phyloP scores from a whole-genome alignment of 768 basidiomycete genomes.

The Tylopilus plumbeoviolaceoides region DNA sequence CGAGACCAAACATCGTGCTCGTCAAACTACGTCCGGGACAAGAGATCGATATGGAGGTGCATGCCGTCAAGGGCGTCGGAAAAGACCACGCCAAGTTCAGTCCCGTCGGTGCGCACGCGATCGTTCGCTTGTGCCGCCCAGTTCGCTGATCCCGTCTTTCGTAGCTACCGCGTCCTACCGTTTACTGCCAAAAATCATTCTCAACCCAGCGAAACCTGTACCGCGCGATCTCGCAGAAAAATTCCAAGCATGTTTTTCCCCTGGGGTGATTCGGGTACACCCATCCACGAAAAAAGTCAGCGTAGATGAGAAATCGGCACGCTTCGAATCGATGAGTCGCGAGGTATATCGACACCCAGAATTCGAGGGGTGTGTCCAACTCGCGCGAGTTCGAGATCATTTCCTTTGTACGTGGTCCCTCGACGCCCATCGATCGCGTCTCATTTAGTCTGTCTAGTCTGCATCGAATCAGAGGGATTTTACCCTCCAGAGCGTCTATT shows the following conservation, averaged over 20 bases:
- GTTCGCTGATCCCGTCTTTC: neutral
- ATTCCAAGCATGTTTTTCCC: conserved; percentile 85
- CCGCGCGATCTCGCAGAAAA: conserved; percentile 73
- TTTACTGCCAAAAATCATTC: conserved; percentile 75
- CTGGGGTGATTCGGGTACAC: conserved; percentile 69
- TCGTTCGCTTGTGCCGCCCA: neutral
- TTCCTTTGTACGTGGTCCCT: conserved; percentile 72
- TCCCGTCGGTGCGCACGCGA: conserved; percentile 69
- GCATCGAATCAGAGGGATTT: conserved; percentile 86
- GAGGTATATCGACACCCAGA: conserved; percentile 92
- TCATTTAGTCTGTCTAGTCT: conserved; percentile 48
- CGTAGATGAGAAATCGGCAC: conserved; percentile 60
- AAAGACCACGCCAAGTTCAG: conserved; percentile 96
- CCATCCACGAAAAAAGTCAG: conserved; percentile 53
- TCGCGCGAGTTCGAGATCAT: conserved; percentile 84
- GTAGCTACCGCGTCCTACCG: conserved; percentile 95
- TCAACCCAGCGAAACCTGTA: conserved; percentile 68
- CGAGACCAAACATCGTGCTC: conserved; percentile 80
- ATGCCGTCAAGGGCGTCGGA: conserved; percentile 89
- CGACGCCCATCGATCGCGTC: neutral
- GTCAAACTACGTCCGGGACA: conserved; percentile 93
- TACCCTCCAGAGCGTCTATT: conserved; percentile 83
- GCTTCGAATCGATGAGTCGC: conserved; percentile 85
- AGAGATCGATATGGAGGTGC: conserved; percentile 75
- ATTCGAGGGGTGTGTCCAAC: conserved; percentile 77